A percentile compares a stretch with the other conserved stretches of the same genome.
These are phyloP conservation scores for Boechera divaricarpa DNA, from an alignment of 345 rosid species.

Conservation along the genomic window DNA sequence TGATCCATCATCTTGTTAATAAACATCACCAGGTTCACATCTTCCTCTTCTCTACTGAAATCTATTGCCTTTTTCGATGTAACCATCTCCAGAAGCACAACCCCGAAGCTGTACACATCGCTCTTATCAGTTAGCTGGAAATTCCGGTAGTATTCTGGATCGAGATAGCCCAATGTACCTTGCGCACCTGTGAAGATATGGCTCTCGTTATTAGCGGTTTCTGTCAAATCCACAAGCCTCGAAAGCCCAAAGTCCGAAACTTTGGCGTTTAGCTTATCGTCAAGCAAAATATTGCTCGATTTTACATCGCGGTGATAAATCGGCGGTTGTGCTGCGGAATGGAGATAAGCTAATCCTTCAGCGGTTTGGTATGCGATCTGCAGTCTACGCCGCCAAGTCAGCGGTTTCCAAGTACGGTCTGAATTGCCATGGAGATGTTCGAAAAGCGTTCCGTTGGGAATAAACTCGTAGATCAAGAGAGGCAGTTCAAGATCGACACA, in stretches of 20 bases:
- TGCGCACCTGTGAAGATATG: constrained; percentile 66
- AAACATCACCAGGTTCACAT: constrained; percentile 60
- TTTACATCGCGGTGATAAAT: constrained; percentile 69
- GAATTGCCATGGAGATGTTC: constrained; percentile 55
- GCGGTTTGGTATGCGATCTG: constrained; percentile 58
- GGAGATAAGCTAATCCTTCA: constrained; percentile 65
- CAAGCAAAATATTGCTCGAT: constrained; percentile 64
- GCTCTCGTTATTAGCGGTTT: constrained; percentile 46
- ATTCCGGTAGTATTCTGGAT: constrained; percentile 66
- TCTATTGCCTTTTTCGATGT: constrained; percentile 64
- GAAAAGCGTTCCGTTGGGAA: constrained; percentile 61
- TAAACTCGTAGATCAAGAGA: constrained; percentile 63
- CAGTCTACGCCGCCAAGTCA: constrained; percentile 54
- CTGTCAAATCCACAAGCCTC: constrained; percentile 49
- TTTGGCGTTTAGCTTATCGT: constrained; percentile 56
- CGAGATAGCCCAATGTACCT: constrained; percentile 65
- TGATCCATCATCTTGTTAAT: constrained; percentile 48
- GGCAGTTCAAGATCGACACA: constrained; percentile 58
- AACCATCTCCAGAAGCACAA: constrained; percentile 61
- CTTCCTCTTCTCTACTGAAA: constrained; percentile 59
- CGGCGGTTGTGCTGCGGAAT: constrained; percentile 58
- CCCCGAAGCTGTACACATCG: constrained; percentile 71
- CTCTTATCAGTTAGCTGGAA: constrained; percentile 69
- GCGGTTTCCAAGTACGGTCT: constrained; percentile 35
- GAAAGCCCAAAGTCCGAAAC: constrained; percentile 67